Percentiles rank a stretch among this genome's conserved stretches.
These are phyloP conservation scores for Trichoderma oligosporum DNA, from an alignment of 2,329 filamentous ascomycete genomes.

Conservation along the genomic window DNA sequence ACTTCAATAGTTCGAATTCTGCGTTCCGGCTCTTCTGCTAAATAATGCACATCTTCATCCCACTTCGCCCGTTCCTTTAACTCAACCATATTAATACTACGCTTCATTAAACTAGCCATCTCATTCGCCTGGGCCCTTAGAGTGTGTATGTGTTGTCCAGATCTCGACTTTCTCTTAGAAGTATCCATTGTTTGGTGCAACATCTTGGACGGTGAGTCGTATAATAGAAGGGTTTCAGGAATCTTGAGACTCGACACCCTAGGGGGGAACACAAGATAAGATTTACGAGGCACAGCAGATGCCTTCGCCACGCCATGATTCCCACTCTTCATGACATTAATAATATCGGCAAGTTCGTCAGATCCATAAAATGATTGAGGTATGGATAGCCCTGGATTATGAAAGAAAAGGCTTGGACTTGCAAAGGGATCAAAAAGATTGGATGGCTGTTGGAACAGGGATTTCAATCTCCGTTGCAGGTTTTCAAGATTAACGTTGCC, in stretches of 20 bases:
- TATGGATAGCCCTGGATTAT: slow-evolving; percentile 45
- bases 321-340: slow-evolving; percentile 27
- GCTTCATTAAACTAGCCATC: slow-evolving; percentile 46
- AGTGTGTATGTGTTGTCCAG: slow-evolving; percentile 32
- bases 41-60: slow-evolving; percentile 38
- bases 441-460: slow-evolving; percentile 47
- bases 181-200: neutral
- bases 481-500: slow-evolving; percentile 34
- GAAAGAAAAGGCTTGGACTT: slow-evolving; percentile 57
- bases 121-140: slow-evolving; percentile 46
- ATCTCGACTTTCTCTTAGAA: neutral
- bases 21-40: slow-evolving; percentile 33
- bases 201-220: slow-evolving; percentile 35
- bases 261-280: slow-evolving; percentile 48
- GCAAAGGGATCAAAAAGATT: slow-evolving; percentile 58
- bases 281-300: slow-evolving; percentile 37
- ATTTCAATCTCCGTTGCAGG: slow-evolving; percentile 35
- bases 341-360: slow-evolving; percentile 27
- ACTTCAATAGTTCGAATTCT: slow-evolving; percentile 40
- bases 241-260: slow-evolving; percentile 45
- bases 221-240: slow-evolving; percentile 47
- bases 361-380: slow-evolving; percentile 44
- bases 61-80: slow-evolving; percentile 40
- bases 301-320: slow-evolving; percentile 8
- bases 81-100: slow-evolving; percentile 47